Conservation (phyloP, 257 asterid species). For the Thymus mandschuricus region DNA sequence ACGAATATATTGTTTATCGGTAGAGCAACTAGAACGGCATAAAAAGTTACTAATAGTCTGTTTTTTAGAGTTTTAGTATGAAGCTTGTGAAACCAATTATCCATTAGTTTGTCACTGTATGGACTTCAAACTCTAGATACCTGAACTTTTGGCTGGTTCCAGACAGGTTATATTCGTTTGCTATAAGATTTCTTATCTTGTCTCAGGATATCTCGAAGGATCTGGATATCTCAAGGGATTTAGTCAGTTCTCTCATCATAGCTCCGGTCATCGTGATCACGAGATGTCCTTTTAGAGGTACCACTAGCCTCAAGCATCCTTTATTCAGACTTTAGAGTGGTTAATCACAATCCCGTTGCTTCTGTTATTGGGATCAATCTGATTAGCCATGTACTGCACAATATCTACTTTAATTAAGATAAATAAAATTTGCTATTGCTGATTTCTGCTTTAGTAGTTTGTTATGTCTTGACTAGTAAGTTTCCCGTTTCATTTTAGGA, state of each 20-base stretch:
- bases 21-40: not conserved
- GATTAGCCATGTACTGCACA: not conserved
- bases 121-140: not conserved
- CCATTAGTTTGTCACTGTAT: not conserved
- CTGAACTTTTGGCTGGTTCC: not conserved
- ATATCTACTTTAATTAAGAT: constrained; percentile 3
- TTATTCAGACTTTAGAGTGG: not conserved
- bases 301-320: constrained; percentile 15
- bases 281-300: constrained; percentile 21
- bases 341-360: constrained; percentile 4
- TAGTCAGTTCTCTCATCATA: constrained; percentile 2
- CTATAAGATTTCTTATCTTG: constrained; percentile 1
- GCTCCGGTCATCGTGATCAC: constrained; percentile 9
- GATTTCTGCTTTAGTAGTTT: constrained; percentile 10
- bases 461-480: not conserved
- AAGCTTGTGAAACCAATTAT: not conserved
- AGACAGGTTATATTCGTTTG: not conserved
- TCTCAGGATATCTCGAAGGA: constrained; percentile 15
- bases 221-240: not conserved
- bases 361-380: constrained; percentile 3
- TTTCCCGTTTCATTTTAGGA: constrained; percentile 2
- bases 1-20: not conserved
- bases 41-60: not conserved
- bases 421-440: not conserved
- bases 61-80: not conserved